A percentile compares a stretch with the other conserved stretches of the same genome.
Evolutionary conservation across 2,329 filamentous ascomycete genomes (phyloP).

Genomic region (Microdochium paspali): DNA sequence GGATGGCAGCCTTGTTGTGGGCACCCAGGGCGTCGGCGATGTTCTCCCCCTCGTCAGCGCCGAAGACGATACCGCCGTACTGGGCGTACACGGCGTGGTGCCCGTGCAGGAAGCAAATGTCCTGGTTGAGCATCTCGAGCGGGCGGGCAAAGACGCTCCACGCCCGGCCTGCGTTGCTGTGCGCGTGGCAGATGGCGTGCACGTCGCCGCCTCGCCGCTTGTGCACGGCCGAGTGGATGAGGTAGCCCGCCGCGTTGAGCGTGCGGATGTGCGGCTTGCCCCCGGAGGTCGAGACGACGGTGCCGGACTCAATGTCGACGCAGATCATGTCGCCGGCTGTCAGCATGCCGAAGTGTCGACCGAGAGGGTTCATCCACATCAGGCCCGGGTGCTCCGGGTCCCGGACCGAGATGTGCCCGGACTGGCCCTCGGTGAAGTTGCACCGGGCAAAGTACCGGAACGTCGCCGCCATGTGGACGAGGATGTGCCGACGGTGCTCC

Average conservation of each 20-base stretch:
- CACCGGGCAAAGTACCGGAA: conserved; percentile 60
- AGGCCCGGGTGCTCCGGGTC: conserved; percentile 52
- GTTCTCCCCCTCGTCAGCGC: conserved; percentile 53
- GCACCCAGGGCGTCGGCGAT: conserved; percentile 54
- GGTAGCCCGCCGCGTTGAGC: conserved; percentile 58
- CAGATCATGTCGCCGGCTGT: conserved; percentile 59
- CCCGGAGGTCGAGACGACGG: conserved; percentile 33
- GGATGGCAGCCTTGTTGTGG: conserved; percentile 49
- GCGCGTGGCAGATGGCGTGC: conserved; percentile 59
- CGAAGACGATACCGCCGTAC: conserved; percentile 40
- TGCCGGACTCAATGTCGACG: conserved; percentile 47
- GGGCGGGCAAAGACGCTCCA: conserved; percentile 56
- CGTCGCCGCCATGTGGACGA: conserved; percentile 57
- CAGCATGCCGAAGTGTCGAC: conserved; percentile 55
- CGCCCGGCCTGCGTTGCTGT: conserved; percentile 56
- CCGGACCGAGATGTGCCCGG: conserved; percentile 57
- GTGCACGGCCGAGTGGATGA: conserved; percentile 61
- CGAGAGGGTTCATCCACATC: conserved; percentile 64
- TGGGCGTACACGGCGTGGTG: conserved; percentile 56
- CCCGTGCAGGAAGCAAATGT: conserved; percentile 55
- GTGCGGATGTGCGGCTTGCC: conserved; percentile 52
- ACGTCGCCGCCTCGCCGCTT: conserved; percentile 52
- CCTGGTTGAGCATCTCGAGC: conserved; percentile 64
- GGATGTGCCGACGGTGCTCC: conserved; percentile 49
- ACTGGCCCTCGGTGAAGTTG: conserved; percentile 60